Evolutionary conservation across 2,329 filamentous ascomycete species (phyloP).

Genomic region (Juglanconis oblonga): DNA sequence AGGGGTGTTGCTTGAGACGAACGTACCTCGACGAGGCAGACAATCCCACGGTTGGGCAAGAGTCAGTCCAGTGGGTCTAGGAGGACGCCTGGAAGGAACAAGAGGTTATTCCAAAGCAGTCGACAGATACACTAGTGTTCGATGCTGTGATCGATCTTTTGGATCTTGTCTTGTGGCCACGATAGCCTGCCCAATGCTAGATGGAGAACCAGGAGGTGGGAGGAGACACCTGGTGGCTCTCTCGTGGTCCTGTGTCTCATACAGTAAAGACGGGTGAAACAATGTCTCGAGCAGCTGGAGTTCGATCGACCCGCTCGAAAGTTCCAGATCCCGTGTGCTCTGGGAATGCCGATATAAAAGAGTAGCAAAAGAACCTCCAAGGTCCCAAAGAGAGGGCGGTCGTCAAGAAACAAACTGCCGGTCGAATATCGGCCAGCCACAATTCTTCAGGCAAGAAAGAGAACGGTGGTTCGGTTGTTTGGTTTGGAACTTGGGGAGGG

Average conservation of each 20-base stretch:
- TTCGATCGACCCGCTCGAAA: neutral
- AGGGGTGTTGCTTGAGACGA: conserved; percentile 9
- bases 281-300: conserved; percentile 5
- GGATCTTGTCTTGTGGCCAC: neutral
- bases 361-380: too few relatives aligned
- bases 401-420: neutral
- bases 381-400: too few relatives aligned
- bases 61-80: neutral
- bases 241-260: conserved; percentile 7
- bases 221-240: neutral
- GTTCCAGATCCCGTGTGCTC: too few relatives aligned
- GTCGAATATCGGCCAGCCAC: neutral
- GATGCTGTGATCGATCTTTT: too few relatives aligned
- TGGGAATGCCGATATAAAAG: too few relatives aligned
- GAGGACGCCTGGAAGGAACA: neutral
- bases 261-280: conserved; percentile 2
- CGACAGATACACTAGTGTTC: neutral
- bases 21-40: neutral
- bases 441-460: neutral
- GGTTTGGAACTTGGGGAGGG: too few relatives aligned
- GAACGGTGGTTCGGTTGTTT: too few relatives aligned
- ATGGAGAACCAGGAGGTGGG: neutral
- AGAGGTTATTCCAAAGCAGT: neutral
- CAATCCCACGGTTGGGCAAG: neutral
- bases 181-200: neutral